Evolutionary conservation across 192 early-diverging fungal genomes (phyloP), one percentile per base, ranked within the genome.

Genomic region (Mortierella antarctica): DNA sequence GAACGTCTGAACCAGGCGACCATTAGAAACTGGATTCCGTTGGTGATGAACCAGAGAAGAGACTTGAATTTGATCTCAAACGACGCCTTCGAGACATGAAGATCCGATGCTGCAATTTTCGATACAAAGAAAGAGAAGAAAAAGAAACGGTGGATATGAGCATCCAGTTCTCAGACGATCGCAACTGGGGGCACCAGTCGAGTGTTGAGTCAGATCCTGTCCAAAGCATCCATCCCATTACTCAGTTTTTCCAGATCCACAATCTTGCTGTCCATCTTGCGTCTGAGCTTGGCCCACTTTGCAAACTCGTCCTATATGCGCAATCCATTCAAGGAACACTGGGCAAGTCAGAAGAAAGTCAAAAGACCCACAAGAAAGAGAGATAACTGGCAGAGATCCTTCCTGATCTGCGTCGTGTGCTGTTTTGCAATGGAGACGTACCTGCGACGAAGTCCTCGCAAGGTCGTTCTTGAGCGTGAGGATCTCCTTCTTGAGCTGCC

Each of bases 241-340:
- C 90, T 84, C 57, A 87, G 59, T 41, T 84, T 86, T 57, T 96
- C 93, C 53, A 92, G 89, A 58, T 91, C 89, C n/a, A 88, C 87
- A 13, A 92, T 87, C 51, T 85, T 74, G 41, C 89, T 88, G 74
- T 97, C 96, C 63, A 95, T 86, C 67, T 89, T 88, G 71, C 96
- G 89, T 49, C 93, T 89, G 73, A 95, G 72, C 84, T 94, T 95
- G 50, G 96, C 96, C 96, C 96, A 97, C 81, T 90, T 91, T 23
- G 96, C 94, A 88, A 97, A 97, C 85, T 96, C 90, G 79, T 97
- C 94, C 84, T 92, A 68, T 31, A 62, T 41, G 20, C 47, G 62
- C 23, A 45, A 0, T 17, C 12, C 20, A n/a, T 4, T 13, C 61
- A 57, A 57, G 44, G 47, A 31, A 40, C 31, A 31, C 31, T 31